phyloP scores from a whole-genome alignment of 2,329 filamentous ascomycete genomes.

The Aureobasidium sp. region DNA sequence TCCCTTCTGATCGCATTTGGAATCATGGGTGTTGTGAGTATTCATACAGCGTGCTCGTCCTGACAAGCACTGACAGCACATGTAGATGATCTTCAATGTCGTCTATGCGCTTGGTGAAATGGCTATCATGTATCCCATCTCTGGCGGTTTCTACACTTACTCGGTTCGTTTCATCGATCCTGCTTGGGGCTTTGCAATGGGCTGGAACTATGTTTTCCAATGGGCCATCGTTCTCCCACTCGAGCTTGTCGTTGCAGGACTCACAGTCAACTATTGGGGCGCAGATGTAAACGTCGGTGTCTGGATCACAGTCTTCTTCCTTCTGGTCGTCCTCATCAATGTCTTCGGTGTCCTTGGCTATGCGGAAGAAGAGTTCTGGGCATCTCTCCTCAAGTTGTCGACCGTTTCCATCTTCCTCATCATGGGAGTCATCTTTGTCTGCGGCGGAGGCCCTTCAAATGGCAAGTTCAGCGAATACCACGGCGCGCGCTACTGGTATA shows the following conservation, averaged over 20 bases:
- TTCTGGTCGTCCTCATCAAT: constrained; percentile 75
- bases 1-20: constrained; percentile 30
- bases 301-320: constrained; percentile 77
- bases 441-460: constrained; percentile 58
- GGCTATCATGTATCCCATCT: constrained; percentile 84
- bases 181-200: constrained; percentile 49
- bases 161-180: constrained; percentile 92
- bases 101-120: constrained; percentile 89
- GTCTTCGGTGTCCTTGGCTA: constrained; percentile 83
- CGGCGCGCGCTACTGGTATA: constrained; percentile 63
- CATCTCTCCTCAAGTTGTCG: constrained; percentile 77
- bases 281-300: constrained; percentile 55
- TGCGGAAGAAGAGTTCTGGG: constrained; percentile 86
- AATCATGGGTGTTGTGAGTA: constrained; percentile 27
- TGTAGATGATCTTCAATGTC: constrained; percentile 77
- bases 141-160: constrained; percentile 86
- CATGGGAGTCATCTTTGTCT: constrained; percentile 77
- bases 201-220: constrained; percentile 67
- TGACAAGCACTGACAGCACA: constrained; percentile 5
- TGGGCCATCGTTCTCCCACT: constrained; percentile 79
- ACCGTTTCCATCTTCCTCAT: constrained; percentile 86
- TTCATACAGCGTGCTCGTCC: constrained; percentile 17
- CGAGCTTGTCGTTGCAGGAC: constrained; percentile 78
- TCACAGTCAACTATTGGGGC: constrained; percentile 75
- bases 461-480: constrained; percentile 17